phyloP scores from a whole-genome alignment of 768 basidiomycete species.

The Tylopilus rubrobrunneus region DNA sequence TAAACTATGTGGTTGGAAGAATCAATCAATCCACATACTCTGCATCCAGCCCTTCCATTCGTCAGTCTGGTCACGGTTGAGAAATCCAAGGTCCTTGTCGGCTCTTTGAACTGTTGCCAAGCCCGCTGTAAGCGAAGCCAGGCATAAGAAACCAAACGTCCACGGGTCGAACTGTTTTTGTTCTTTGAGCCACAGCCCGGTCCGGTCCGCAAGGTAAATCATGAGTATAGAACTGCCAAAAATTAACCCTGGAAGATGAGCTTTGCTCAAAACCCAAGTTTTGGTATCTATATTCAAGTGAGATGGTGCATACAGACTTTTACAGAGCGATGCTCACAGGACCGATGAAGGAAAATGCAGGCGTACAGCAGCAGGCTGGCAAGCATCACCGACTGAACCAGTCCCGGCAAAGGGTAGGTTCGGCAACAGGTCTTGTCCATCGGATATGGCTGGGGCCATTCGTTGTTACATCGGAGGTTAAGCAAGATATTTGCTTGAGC shows the following conservation, averaged over 20 bases:
- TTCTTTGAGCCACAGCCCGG: conserved; percentile 83
- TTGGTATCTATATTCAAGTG: conserved; percentile 17
- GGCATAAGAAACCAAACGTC: conserved; percentile 59
- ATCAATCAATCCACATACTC: conserved; percentile 43
- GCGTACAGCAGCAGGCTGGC: conserved; percentile 45
- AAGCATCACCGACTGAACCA: conserved; percentile 54
- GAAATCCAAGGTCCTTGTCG: conserved; percentile 82
- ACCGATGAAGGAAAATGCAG: conserved; percentile 43
- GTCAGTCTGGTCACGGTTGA: conserved; percentile 91
- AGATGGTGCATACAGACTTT: conserved; percentile 8
- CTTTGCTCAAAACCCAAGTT: conserved; percentile 13
- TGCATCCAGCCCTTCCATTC: conserved; percentile 99
- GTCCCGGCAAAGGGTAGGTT: conserved; percentile 63
- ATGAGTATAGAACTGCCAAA: conserved; percentile 66
- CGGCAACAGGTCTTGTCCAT: conserved; percentile 80
- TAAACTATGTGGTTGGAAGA: not conserved
- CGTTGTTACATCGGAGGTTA: conserved; percentile 78
- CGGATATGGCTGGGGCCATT: conserved; percentile 56
- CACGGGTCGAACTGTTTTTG: conserved; percentile 77
- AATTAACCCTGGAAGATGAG: conserved; percentile 43
- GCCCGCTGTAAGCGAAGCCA: conserved; percentile 54
- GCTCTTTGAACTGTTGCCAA: conserved; percentile 60
- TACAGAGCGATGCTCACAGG: conserved; percentile 17
- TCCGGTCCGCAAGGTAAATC: conserved; percentile 80
- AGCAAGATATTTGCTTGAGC: conserved; percentile 75